Evolutionary conservation across 768 basidiomycete genomes (phyloP), one percentile per base, ranked within the genome.

Genomic region (Lepiota subincarnata): DNA sequence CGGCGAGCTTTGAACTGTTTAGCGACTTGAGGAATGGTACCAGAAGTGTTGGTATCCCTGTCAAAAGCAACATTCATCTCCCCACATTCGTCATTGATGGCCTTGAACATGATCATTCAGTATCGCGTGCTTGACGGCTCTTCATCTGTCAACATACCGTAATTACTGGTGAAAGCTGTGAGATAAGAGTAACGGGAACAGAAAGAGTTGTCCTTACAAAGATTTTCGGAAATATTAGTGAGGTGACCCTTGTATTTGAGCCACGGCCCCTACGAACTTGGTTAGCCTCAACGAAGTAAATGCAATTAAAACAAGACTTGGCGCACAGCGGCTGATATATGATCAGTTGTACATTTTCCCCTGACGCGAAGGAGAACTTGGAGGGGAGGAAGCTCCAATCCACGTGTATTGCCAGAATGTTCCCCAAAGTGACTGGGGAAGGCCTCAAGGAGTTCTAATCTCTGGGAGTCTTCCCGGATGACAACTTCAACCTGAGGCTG

Each of bases 291-390:
- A 18, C 26, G 28, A 6, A 34, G n/a, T 4, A 31, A 31, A 11
- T 31, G 31, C 4, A 8, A 31, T 28, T 39, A 43, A 45, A 18
- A 28, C 10, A n/a, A 37, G 10, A 11, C 13, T 31, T 4, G 14
- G 72, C 84, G 47, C 60, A 90, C 89, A 28, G 97, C 97, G 36
- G 97, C 97, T 31, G 91, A 94, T 53, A 98, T 99, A 66, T 98
- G 97, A 64, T 99, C 97, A 14, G 97, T 99, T 11, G 97, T 99
- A 68, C 97, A 99, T 72, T 99, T 98, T n/a, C 97, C 97, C 59
- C 90, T 76, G 6, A 98, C 92, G 26, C 93, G 75, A 80, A 98
- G 83, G 46, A 99, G 68, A 48, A 96, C 90, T 62, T 83, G 90
- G 67, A 98, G 72, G 19, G 80, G 61, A 7, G 92, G 87, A 13